A percentile compares a stretch with the other conserved stretches of the same genome.
Evolutionary conservation across 1,284 basidiomycete genomes (phyloP).

Genomic region (Mycena sp.): DNA sequence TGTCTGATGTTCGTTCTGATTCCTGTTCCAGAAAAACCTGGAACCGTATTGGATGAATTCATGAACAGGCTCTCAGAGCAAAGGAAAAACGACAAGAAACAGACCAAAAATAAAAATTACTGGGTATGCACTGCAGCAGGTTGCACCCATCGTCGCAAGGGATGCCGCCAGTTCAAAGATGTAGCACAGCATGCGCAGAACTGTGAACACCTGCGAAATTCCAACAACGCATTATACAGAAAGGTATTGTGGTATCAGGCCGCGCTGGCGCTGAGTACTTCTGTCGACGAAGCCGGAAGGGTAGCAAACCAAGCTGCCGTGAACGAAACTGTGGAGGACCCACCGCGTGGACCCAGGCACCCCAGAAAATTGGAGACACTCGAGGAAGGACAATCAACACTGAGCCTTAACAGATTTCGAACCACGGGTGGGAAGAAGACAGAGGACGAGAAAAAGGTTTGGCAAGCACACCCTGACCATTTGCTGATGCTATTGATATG

Average conservation of each 20-base stretch:
- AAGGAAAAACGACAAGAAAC: too few relatives aligned
- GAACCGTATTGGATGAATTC: too few relatives aligned
- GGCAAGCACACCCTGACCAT: too few relatives aligned
- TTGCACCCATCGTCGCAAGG: conserved; percentile 1
- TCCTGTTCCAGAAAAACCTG: too few relatives aligned
- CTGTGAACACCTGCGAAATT: too few relatives aligned
- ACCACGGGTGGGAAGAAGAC: background rate
- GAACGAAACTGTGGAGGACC: background rate
- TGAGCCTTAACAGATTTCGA: conserved; percentile 1
- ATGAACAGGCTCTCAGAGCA: too few relatives aligned
- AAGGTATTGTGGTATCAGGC: background rate
- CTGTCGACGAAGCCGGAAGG: background rate
- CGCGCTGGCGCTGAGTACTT: background rate
- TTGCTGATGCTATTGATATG: too few relatives aligned
- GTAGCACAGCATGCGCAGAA: background rate
- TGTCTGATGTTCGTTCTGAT: too few relatives aligned
- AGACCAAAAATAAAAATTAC: too few relatives aligned
- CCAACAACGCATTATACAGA: background rate
- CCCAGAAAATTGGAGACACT: conserved; percentile 4
- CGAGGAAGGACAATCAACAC: background rate
- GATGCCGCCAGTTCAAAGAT: background rate
- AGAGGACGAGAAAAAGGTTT: conserved; percentile 4
- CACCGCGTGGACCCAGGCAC: background rate
- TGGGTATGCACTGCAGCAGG: too few relatives aligned
- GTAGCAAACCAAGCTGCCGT: background rate